These are phyloP conservation scores for Calonectria honghensis DNA, from an alignment of 2,329 filamentous ascomycete genomes.

Conservation along the genomic window DNA sequence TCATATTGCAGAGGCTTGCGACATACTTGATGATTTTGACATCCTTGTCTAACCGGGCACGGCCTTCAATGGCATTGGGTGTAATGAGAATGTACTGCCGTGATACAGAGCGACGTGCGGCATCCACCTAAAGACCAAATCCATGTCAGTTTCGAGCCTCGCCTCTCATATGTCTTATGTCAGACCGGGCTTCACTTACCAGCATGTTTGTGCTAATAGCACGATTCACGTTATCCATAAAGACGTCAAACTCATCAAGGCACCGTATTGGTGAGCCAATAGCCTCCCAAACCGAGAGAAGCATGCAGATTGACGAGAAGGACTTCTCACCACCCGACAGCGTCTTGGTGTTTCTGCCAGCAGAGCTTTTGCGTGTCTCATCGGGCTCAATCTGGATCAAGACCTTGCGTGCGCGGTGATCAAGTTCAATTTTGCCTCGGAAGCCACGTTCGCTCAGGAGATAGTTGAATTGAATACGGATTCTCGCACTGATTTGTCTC, in stretches of 20 bases:
- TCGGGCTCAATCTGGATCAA: conserved; percentile 85
- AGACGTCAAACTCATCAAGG: conserved; percentile 98
- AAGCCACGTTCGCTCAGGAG: conserved; percentile 93
- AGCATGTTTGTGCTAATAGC: conserved; percentile 96
- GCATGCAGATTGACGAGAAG: conserved; percentile 95
- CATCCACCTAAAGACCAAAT: conserved; percentile 76
- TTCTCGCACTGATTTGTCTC: conserved; percentile 87
- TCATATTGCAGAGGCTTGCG: not conserved
- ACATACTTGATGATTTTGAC: conserved; percentile 85
- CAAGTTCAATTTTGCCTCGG: conserved; percentile 85
- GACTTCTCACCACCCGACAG: conserved; percentile 98
- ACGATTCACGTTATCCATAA: conserved; percentile 98
- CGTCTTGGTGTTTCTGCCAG: conserved; percentile 90
- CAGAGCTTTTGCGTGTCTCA: conserved; percentile 79
- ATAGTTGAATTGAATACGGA: conserved; percentile 90
- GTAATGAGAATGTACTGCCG: conserved; percentile 98
- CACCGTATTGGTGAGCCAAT: conserved; percentile 97
- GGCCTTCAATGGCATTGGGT: conserved; percentile 85
- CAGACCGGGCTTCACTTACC: conserved; percentile 69
- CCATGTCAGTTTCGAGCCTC: conserved; percentile 25
- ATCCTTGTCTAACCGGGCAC: conserved; percentile 76
- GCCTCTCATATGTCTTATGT: conserved; percentile 23
- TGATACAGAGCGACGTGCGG: conserved; percentile 89
- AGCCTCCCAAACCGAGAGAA: conserved; percentile 96
- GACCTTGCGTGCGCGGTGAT: conserved; percentile 84